A percentile compares a stretch with the other conserved stretches of the same genome.
phyloP scores from a whole-genome alignment of 106 monocot genomes.

The Hemerocallis citrina region DNA sequence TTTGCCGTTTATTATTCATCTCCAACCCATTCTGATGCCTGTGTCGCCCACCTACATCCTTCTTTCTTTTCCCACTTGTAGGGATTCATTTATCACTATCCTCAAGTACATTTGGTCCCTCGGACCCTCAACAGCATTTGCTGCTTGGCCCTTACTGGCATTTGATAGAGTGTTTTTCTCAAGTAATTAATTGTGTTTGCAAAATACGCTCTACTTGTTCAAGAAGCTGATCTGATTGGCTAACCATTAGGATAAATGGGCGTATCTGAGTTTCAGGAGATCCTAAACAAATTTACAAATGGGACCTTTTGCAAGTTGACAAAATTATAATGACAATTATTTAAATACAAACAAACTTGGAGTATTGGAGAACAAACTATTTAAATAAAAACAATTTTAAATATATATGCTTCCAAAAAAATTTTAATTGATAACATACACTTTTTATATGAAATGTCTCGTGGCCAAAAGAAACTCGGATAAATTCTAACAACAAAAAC shows the following conservation, averaged over 20 bases:
- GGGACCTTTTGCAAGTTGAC: no score
- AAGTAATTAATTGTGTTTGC: conserved; percentile 27
- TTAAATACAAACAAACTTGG: no score
- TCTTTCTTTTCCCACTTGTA: conserved; percentile 42
- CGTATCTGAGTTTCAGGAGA: no score
- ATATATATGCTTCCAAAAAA: no score
- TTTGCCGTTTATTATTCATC: conserved; percentile 37
- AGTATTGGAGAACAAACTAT: no score
- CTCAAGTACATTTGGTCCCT: conserved; percentile 6
- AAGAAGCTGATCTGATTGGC: conserved; percentile 56
- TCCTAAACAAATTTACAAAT: no score
- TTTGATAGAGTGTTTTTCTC: conserved; percentile 30
- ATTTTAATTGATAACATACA: no score
- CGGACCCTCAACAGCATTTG: conserved; percentile 23
- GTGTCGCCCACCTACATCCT: conserved; percentile 17
- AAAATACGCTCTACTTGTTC: conserved; percentile 51
- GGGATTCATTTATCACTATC: conserved; percentile 23
- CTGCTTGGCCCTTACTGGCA: conserved; percentile 18
- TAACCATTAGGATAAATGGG: conserved; percentile 50
- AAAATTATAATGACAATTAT: no score
- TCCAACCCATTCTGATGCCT: conserved; percentile 32
- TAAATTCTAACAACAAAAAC: no score
- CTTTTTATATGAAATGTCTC: no score
- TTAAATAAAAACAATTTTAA: no score
- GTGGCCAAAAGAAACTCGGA: no score